A percentile compares a stretch with the other conserved stretches of the same genome.
phyloP scores from a whole-genome alignment of 306 rosid genomes.

The Fagus crenata region DNA sequence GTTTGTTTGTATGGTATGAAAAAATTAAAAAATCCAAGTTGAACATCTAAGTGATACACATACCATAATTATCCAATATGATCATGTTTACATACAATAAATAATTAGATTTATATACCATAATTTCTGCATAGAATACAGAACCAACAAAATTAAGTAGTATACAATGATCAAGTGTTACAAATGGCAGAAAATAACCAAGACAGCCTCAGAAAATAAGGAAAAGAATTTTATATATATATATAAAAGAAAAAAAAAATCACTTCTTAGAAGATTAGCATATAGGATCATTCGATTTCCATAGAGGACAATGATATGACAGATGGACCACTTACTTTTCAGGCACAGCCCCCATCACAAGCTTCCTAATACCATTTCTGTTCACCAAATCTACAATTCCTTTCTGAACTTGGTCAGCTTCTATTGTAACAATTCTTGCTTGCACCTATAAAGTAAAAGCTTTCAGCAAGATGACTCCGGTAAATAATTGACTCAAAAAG shows the following conservation, averaged over 20 bases:
- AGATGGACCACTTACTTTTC: conserved; percentile 58
- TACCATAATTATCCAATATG: too few relatives aligned
- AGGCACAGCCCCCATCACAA: conserved; percentile 70
- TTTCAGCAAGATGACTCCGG: conserved; percentile 14
- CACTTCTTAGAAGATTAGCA: neutral
- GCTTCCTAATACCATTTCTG: conserved; percentile 59
- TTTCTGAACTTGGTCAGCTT: conserved; percentile 65
- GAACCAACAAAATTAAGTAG: too few relatives aligned
- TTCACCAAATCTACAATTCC: conserved; percentile 73
- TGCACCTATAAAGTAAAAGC: conserved; percentile 52
- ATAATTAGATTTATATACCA: too few relatives aligned
- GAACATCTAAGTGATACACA: too few relatives aligned
- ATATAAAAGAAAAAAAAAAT: neutral
- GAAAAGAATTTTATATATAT: too few relatives aligned
- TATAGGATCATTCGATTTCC: neutral
- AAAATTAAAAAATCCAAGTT: too few relatives aligned
- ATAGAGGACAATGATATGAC: conserved; percentile 12
- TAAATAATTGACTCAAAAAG: neutral
- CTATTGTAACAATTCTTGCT: conserved; percentile 47
- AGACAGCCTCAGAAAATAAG: too few relatives aligned
- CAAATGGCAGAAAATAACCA: too few relatives aligned
- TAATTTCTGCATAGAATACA: too few relatives aligned
- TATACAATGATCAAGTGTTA: too few relatives aligned
- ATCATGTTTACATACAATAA: too few relatives aligned
- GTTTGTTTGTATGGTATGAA: neutral